Evolutionary conservation across 2,329 filamentous ascomycete species (phyloP), one percentile per base, ranked within the genome.

Genomic region (Diaporthe amygdali): DNA sequence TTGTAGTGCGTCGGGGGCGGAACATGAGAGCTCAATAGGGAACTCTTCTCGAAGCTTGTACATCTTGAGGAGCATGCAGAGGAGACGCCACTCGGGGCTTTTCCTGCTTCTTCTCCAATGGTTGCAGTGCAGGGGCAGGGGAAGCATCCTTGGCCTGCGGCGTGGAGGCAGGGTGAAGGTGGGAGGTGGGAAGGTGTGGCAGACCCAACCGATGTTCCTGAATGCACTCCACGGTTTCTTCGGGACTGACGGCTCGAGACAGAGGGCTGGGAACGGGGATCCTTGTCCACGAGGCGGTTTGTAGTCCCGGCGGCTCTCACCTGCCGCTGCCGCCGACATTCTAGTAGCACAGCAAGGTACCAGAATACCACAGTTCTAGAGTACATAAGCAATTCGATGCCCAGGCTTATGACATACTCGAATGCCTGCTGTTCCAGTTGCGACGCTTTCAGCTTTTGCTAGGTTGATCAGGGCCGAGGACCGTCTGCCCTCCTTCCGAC

Each of bases 221-320:
- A 20, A 71, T 71, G 27, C 56, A 56, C 46, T 37, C 68, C 46
- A 55, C 63, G 63, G 68, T 51, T 67, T 27, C 49, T 71, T 68
- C 71, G 68, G 71, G 68, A 72, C 34, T 55, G 68, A 41, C 59
- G 66, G 66, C 44, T 37, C 39, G 44, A 15, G 22, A 39, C 51
- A 72, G 25, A 68, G 69, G 49, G 69, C 68, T 66, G 67, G 67
- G 61, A 64, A 46, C 51, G 59, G 52, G 46, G 32, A 64, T 46
- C 71, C 71, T 69, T 68, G 71, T 39, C 47, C 27, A 56, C 37
- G 34, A 41, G 54, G 61, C 68, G 66, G 63, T 47, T 61, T 32
- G 34, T 27, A 54, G 41, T 66, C 52, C 61, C 63, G 54, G 47
- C 54, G 59, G 68, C 61, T 70, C 59, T 66, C 54, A 64, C 54